Base-by-base conservation (phyloP, 805 yeast genomes). In the Yamadazyma sp. region DNA sequence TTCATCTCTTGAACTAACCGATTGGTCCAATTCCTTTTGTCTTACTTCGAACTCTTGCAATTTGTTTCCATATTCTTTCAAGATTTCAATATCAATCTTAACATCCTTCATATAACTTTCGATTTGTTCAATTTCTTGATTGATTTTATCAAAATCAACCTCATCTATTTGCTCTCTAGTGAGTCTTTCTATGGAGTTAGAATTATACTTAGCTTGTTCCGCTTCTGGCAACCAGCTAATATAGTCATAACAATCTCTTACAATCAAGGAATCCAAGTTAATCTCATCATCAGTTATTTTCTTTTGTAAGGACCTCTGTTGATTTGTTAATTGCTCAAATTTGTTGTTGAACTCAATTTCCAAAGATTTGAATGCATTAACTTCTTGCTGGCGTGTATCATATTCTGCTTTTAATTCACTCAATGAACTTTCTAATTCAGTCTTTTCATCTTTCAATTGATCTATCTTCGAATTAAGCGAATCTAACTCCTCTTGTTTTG, bases 21-120 rank as follows among this genome's bases (percentile, higher is more conserved):
- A 80, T 14, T 63, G 65, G 46, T 84, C 83, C 47, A 91, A 63
- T 39, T 83, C 93, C 0, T 55, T 47, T 48, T 80, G 76, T 38
- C 96, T 71, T 3, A 69, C 61, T 21, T 69, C 72, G 50, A 70
- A 87, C 47, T 88, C 96, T 1, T 55, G 53, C 31, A 73, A 72
- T 39, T 94, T 76, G 25, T 63, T 56, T 0, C 84, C 83, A 55
- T 88, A 93, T 44, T 88, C 95, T 38, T 76, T 76, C 30, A 91
- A 64, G 3, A 86, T 75, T 37, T 83, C 89, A 38, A 82, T 68
- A 53, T 91, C 91, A 4, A 80, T 80, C 38, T 70, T 72, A 6
- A 79, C 74, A 11, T 69, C 68, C 4, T 72, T 73, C 49, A 85
- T 62, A 42, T 72, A 73, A 3, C 62, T 66, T 44, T 83, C 81